Evolutionary conservation across 2,329 filamentous ascomycete species (phyloP).

Genomic region (Trichoderma sp.): DNA sequence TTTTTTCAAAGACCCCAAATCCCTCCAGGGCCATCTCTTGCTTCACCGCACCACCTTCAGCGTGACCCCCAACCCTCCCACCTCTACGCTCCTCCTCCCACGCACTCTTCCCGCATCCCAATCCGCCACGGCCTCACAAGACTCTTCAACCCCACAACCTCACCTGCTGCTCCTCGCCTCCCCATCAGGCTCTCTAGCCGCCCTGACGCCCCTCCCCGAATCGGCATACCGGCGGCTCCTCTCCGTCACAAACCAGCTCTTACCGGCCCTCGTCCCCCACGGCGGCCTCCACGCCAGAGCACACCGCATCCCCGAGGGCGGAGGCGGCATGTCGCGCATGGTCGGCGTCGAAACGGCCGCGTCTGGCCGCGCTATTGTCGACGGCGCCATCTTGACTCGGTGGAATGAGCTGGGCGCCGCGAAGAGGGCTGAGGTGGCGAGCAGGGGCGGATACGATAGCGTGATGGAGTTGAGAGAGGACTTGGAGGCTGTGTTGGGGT

Average conservation of each 20-base stretch:
- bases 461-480: slow-evolving; percentile 70
- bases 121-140: slow-evolving; percentile 32
- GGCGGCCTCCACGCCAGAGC: slow-evolving; percentile 82
- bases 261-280: slow-evolving; percentile 72
- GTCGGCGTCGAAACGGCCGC: slow-evolving; percentile 57
- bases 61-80: slow-evolving; percentile 74
- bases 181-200: slow-evolving; percentile 72
- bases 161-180: slow-evolving; percentile 69
- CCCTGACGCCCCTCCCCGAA: slow-evolving; percentile 78
- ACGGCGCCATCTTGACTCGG: slow-evolving; percentile 72
- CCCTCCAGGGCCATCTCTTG: slow-evolving; percentile 82
- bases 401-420: slow-evolving; percentile 76
- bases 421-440: slow-evolving; percentile 70
- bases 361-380: slow-evolving; percentile 68
- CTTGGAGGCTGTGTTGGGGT: slow-evolving; percentile 63
- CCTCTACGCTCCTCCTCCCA: slow-evolving; percentile 74
- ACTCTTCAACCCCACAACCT: slow-evolving; percentile 31
- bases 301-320: slow-evolving; percentile 61
- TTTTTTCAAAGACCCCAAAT: slow-evolving; percentile 74
- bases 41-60: slow-evolving; percentile 88
- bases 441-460: slow-evolving; percentile 67
- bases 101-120: slow-evolving; percentile 55
- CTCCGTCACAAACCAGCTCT: slow-evolving; percentile 77
- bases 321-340: slow-evolving; percentile 45
- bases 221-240: slow-evolving; percentile 79